Conservation (phyloP, 768 basidiomycete species). For the Tricholoma flavovirens region DNA sequence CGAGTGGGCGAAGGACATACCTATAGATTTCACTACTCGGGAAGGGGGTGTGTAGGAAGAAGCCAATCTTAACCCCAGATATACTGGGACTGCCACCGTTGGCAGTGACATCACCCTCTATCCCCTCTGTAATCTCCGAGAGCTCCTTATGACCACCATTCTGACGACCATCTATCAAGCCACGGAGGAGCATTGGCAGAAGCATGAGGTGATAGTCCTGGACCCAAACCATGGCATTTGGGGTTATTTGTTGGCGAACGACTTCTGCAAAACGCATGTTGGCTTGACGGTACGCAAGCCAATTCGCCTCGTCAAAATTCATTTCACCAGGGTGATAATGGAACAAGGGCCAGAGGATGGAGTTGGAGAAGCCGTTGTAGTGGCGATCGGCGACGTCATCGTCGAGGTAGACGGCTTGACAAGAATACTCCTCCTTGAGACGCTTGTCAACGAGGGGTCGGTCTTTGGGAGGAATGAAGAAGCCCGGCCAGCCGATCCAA, state of each 20-base stretch:
- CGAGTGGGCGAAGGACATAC: constrained; percentile 36
- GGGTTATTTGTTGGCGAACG: constrained; percentile 69
- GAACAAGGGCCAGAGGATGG: constrained; percentile 98
- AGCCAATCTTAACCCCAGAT: constrained; percentile 88
- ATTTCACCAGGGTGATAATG: constrained; percentile 99
- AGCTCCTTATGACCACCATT: constrained; percentile 57
- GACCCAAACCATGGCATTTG: constrained; percentile 97
- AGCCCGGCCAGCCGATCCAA: constrained; percentile 96
- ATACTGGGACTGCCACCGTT: constrained; percentile 28
- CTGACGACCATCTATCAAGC: constrained; percentile 70
- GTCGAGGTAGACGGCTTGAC: constrained; percentile 96
- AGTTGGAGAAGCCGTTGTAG: constrained; percentile 99
- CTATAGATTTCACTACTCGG: constrained; percentile 97
- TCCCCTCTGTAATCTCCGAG: constrained; percentile 65
- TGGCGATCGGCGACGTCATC: constrained; percentile 98
- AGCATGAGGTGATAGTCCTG: constrained; percentile 99
- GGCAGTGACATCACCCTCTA: constrained; percentile 44
- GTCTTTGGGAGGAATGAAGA: constrained; percentile 91
- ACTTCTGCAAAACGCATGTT: constrained; percentile 93
- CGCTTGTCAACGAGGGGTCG: constrained; percentile 87
- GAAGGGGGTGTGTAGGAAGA: constrained; percentile 98
- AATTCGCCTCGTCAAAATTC: constrained; percentile 99
- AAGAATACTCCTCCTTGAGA: constrained; percentile 91
- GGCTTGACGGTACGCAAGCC: constrained; percentile 96
- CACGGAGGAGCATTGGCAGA: constrained; percentile 90